These are phyloP conservation scores for Chlorella ohadii DNA, from an alignment of 139 green algal genomes.

Conservation along the genomic window DNA sequence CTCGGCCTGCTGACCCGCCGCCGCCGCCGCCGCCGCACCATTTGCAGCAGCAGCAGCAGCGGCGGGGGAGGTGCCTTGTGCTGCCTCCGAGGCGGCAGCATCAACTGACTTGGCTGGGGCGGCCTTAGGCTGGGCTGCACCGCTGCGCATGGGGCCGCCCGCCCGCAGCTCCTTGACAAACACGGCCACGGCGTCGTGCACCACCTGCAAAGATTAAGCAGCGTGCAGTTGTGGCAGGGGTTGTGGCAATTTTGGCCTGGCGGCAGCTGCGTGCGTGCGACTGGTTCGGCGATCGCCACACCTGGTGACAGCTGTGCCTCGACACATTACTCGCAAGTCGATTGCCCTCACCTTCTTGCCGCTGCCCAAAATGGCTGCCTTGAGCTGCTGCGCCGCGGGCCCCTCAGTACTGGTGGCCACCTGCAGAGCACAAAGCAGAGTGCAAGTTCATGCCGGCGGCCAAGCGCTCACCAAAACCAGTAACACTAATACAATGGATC, in stretches of 20 bases:
- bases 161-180: conserved; percentile 80
- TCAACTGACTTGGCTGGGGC: conserved; percentile 14
- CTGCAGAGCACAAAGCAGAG: not conserved
- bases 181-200: conserved; percentile 49
- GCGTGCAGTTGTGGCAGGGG: too few relatives aligned
- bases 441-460: too few relatives aligned
- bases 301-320: too few relatives aligned
- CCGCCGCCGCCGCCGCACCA: not conserved
- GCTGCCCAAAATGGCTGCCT: conserved; percentile 52
- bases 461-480: too few relatives aligned
- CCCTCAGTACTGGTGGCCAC: conserved; percentile 26
- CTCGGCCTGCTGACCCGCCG: not conserved
- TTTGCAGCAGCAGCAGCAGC: not conserved
- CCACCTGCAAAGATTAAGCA: conserved; percentile 41
- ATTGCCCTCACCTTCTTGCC: conserved; percentile 56
- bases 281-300: too few relatives aligned
- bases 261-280: too few relatives aligned
- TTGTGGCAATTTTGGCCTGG: too few relatives aligned
- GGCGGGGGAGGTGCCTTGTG: not conserved
- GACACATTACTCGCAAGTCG: too few relatives aligned
- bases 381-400: conserved; percentile 33
- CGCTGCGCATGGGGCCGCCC: conserved; percentile 51
- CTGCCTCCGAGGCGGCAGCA: not conserved
- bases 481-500: too few relatives aligned
- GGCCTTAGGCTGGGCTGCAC: conserved; percentile 1